phyloP scores from a whole-genome alignment of 2,329 filamentous ascomycete genomes.

The Fusarium multiceps region DNA sequence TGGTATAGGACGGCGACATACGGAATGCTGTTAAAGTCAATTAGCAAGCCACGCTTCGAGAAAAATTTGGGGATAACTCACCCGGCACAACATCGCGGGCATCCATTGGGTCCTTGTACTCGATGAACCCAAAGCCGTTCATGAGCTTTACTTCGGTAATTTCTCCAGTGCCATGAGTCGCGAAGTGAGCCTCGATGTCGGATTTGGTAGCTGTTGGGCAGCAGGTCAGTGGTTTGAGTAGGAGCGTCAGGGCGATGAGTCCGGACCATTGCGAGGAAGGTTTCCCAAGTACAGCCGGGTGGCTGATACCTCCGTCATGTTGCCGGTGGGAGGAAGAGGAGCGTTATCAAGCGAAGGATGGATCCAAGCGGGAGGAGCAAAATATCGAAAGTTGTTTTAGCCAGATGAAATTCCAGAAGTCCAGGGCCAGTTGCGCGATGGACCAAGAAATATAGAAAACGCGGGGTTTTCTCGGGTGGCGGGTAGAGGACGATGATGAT shows the following conservation, averaged over 20 bases:
- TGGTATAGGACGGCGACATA: slow-evolving; percentile 57
- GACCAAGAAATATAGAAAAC: slow-evolving; percentile 37
- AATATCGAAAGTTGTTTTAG: slow-evolving; percentile 25
- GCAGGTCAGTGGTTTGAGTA: slow-evolving; percentile 58
- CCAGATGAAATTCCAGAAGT: slow-evolving; percentile 35
- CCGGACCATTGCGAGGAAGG: slow-evolving; percentile 90
- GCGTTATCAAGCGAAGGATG: slow-evolving; percentile 21
- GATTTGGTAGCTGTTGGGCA: slow-evolving; percentile 85
- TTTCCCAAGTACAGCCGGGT: slow-evolving; percentile 98
- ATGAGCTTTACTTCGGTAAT: slow-evolving; percentile 99
- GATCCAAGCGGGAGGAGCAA: slow-evolving; percentile 32
- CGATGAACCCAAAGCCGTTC: slow-evolving; percentile 99
- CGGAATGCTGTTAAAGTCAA: slow-evolving; percentile 64
- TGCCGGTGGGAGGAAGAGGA: slow-evolving; percentile 47
- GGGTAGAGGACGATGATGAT: slow-evolving; percentile 22
- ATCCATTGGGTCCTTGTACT: slow-evolving; percentile 99
- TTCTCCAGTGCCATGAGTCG: slow-evolving; percentile 93
- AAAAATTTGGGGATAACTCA: slow-evolving; percentile 60
- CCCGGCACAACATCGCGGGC: slow-evolving; percentile 98
- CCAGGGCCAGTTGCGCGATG: slow-evolving; percentile 43
- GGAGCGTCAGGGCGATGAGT: slow-evolving; percentile 46
- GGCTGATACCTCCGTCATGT: slow-evolving; percentile 89
- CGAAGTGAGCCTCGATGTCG: slow-evolving; percentile 96
- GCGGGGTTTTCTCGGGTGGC: slow-evolving; percentile 29
- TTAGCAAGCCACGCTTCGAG: slow-evolving; percentile 43